These are phyloP conservation scores for Trichosporon sp. DNA, from an alignment of 1,284 basidiomycete genomes.

Conservation along the genomic window DNA sequence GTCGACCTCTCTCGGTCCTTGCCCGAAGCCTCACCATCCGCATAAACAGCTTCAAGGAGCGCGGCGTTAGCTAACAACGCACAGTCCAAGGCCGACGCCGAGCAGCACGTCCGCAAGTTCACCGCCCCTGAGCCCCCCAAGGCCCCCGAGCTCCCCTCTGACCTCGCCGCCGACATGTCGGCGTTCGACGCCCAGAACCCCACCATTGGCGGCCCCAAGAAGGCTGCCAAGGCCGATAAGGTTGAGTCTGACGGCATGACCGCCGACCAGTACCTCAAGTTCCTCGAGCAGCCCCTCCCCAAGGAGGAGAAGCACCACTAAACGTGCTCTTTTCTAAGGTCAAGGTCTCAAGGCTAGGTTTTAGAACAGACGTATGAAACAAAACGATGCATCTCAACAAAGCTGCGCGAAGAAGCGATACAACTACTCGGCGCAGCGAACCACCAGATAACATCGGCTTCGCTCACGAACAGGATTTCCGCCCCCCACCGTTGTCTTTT, in stretches of 20 bases:
- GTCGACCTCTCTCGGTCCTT: neutral
- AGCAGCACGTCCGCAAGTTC: slow-evolving; percentile 75
- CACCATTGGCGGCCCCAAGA: slow-evolving; percentile 58
- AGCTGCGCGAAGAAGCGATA: slow-evolving; percentile 16
- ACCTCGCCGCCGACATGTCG: slow-evolving; percentile 78
- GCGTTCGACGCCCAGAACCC: slow-evolving; percentile 79
- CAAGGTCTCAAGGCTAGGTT: slow-evolving; percentile 12
- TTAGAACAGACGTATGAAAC: slow-evolving; percentile 15
- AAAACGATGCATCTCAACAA: slow-evolving; percentile 17
- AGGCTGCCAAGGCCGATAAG: slow-evolving; percentile 43
- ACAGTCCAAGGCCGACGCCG: slow-evolving; percentile 80
- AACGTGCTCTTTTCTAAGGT: slow-evolving; percentile 8
- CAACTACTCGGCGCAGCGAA: neutral
- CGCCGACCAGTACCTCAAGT: slow-evolving; percentile 64
- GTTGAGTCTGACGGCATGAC: slow-evolving; percentile 57
- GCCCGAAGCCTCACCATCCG: neutral
- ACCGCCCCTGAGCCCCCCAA: slow-evolving; percentile 68
- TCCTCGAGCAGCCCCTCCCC: slow-evolving; percentile 62
- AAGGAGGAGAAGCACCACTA: slow-evolving; percentile 60
- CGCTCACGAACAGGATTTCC: neutral
- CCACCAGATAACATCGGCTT: neutral
- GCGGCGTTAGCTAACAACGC: slow-evolving; percentile 27
- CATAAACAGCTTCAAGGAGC: neutral
- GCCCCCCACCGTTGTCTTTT: no score
- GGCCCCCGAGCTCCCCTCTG: slow-evolving; percentile 69